Evolutionary conservation across 495 filamentous ascomycete species (phyloP).

Genomic region (Beverwykella pulmonaria): DNA sequence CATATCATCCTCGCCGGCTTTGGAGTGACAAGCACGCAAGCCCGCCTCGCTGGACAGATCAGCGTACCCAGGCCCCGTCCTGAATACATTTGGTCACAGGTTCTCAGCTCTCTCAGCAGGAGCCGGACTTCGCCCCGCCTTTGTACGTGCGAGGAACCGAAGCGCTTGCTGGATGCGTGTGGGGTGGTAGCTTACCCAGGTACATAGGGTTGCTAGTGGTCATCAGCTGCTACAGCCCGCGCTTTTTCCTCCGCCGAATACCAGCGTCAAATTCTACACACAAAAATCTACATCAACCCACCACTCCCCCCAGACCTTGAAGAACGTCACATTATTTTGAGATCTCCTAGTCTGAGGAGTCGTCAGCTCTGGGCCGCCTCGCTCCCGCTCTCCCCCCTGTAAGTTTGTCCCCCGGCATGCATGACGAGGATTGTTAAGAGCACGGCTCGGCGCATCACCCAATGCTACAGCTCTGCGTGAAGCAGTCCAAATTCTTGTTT

Average conservation of each 20-base stretch:
- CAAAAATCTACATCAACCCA: neutral
- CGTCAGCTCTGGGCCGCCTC: slow-evolving; percentile 6
- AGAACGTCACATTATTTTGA: no score
- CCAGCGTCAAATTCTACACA: neutral
- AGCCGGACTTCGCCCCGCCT: slow-evolving; percentile 17
- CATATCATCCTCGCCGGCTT: neutral
- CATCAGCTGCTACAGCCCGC: neutral
- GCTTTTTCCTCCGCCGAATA: neutral
- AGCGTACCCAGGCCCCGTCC: neutral
- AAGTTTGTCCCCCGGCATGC: slow-evolving; percentile 21
- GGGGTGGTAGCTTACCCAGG: neutral
- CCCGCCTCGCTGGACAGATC: slow-evolving; percentile 11
- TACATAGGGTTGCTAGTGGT: neutral
- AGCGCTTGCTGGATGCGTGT: neutral
- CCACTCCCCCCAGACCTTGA: neutral
- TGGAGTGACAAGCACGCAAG: neutral
- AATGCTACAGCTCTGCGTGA: slow-evolving; percentile 1
- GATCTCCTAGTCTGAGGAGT: neutral
- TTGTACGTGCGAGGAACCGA: slow-evolving; percentile 15
- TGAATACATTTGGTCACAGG: neutral
- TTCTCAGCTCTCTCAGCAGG: slow-evolving; percentile 24
- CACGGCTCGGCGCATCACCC: slow-evolving; percentile 18
- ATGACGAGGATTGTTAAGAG: slow-evolving; percentile 15
- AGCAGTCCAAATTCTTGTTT: neutral
- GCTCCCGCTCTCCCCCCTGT: slow-evolving; percentile 3